Conservation (phyloP, 148 eudicot genomes). For the Amaranthus cruentus region DNA sequence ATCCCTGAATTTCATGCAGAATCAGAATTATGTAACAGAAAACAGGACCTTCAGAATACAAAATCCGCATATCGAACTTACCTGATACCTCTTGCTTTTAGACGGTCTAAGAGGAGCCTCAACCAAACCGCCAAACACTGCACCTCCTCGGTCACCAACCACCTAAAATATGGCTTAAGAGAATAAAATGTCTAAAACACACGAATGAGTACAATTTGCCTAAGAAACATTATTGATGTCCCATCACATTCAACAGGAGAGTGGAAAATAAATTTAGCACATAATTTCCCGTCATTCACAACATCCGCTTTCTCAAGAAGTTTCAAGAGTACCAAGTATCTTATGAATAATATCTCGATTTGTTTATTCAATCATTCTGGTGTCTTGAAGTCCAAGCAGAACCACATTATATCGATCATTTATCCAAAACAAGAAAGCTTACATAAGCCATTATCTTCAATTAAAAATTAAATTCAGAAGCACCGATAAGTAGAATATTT, state of each 20-base stretch:
- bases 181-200: background rate
- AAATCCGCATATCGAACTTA: constrained; percentile 23
- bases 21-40: constrained; percentile 13
- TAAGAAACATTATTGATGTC: background rate
- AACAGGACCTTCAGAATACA: background rate
- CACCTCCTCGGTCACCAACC: constrained; percentile 84
- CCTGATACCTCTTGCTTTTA: constrained; percentile 74
- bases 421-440: background rate
- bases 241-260: background rate
- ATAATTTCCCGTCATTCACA: background rate
- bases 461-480: background rate
- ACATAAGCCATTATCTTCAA: background rate
- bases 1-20: constrained; percentile 48
- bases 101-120: constrained; percentile 77
- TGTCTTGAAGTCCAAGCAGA: background rate
- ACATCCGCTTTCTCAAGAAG: background rate
- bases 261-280: background rate
- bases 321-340: background rate
- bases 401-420: background rate
- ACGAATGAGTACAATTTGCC: background rate
- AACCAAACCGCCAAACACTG: constrained; percentile 90
- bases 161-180: constrained; percentile 38
- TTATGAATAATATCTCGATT: background rate
- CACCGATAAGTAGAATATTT: background rate
- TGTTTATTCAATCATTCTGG: background rate